Evolutionary conservation across 1,139 yeast species (phyloP), one percentile per base, ranked within the genome.

Genomic region (Geotrichum siamense): DNA sequence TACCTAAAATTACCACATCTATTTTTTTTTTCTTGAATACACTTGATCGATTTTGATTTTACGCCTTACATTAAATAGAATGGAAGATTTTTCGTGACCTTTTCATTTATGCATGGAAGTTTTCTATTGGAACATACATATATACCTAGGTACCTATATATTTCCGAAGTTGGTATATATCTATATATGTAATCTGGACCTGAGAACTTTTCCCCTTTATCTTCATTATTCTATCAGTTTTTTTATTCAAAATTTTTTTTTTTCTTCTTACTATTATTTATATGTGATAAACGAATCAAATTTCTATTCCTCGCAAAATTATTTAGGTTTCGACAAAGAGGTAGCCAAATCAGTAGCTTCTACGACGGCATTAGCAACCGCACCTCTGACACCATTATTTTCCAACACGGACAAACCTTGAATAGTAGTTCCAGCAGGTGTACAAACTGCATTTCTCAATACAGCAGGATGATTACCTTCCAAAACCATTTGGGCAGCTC

Each of bases 391-490:
- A 37, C 89, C 94, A 43, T 79, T 79, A 55, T 87, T 96, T 67
- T 91, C 99, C 82, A 93, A 78, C 55, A 79, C 85, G 63, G 89
- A 74, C 51, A 93, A 70, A 0, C 99, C 99, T 3, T 96, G 95
- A 61, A 93, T 91, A 6, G 99, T 91, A 44, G 96, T 89, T 30
- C 99, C 99, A 27, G 94, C 98, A 15, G 99, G 99, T 0, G 99
- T 91, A 61, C 96, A 87, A 5, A 91, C 93, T 58, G 82, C 82
- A 61, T 84, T 80, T 60, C 85, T 83, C 62, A 91, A 72, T 16
- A 76, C 86, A 9, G 94, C 93, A n/a, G 98, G 98, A 59, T 89
- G 96, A 35, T 75, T 78, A 2, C 87, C 89, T 41, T 63, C 62
- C 49, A 75, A 65, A 1, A 82, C 93, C 96, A 91, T 85, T 64